These are phyloP conservation scores for Fragilaria crotonensis DNA, from an alignment of 108 stramenopile genomes.

Conservation along the genomic window DNA sequence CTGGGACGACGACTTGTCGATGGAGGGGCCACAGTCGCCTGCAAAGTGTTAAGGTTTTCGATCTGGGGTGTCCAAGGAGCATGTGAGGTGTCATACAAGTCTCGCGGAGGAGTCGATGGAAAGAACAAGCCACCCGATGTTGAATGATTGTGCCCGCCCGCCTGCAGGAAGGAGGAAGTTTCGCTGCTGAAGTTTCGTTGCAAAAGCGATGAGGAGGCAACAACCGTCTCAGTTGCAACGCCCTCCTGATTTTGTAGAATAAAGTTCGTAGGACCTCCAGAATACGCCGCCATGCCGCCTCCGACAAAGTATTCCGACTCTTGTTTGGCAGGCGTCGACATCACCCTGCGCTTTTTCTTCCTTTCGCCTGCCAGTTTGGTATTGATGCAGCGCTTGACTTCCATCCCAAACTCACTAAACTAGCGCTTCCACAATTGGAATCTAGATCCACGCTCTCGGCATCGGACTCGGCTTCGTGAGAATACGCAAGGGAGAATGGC, in stretches of 20 bases:
- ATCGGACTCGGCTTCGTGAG: slow-evolving; percentile 13
- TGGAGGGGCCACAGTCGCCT: neutral
- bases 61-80: neutral
- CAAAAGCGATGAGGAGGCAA: neutral
- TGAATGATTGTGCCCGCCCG: neutral
- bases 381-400: neutral
- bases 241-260: neutral
- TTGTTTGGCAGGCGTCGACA: neutral
- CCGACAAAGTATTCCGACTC: slow-evolving; percentile 1
- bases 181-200: neutral
- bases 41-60: neutral
- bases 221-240: neutral
- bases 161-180: neutral
- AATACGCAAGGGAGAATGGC: slow-evolving; percentile 15
- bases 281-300: neutral
- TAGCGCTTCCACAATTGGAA: slow-evolving; percentile 4
- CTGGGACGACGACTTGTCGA: neutral
- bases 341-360: neutral
- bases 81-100: neutral
- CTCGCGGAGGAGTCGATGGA: slow-evolving; percentile 3
- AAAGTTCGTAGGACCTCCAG: neutral
- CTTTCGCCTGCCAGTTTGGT: neutral
- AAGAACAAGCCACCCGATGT: neutral
- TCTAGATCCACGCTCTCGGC: slow-evolving; percentile 14
- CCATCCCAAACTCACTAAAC: slow-evolving; percentile 7